Conservation (phyloP, 2,329 filamentous ascomycete species). For the Aspergillus sclerotialis region DNA sequence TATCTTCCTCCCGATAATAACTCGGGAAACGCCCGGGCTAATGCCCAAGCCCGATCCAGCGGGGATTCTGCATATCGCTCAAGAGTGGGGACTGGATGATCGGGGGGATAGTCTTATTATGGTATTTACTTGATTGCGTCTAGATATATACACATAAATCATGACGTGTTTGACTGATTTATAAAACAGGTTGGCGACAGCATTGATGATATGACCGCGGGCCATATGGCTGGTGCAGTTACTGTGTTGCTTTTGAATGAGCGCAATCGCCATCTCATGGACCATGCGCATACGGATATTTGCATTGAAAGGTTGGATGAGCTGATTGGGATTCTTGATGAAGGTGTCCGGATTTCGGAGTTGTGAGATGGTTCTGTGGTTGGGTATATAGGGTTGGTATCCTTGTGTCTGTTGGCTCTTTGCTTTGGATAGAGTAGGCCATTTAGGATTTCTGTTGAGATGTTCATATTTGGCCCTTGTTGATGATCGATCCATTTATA, state of each 20-base stretch:
- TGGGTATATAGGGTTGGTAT: no score
- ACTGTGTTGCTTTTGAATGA: conserved; percentile 84
- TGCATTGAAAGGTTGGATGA: conserved; percentile 68
- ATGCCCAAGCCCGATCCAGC: conserved; percentile 79
- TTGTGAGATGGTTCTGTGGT: no score
- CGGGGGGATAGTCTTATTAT: conserved; percentile 35
- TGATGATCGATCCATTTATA: no score
- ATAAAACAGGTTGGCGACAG: conserved; percentile 64
- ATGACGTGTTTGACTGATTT: no score
- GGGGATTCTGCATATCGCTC: conserved; percentile 79
- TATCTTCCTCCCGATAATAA: conserved; percentile 71
- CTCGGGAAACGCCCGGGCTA: conserved; percentile 62
- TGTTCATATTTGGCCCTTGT: no score
- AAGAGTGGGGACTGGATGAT: conserved; percentile 60
- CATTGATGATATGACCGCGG: conserved; percentile 89
- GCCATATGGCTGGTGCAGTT: conserved; percentile 72
- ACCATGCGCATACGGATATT: conserved; percentile 70
- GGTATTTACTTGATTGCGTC: conserved; percentile 15
- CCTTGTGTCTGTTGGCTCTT: no score
- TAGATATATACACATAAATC: conserved; percentile 1
- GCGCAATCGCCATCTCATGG: conserved; percentile 63
- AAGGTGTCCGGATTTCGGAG: no score
- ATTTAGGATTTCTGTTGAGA: no score
- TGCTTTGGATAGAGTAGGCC: no score
- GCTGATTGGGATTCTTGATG: conserved; percentile 65